phyloP scores from a whole-genome alignment of 345 rosid species.

The Hibiscus syriacus region DNA sequence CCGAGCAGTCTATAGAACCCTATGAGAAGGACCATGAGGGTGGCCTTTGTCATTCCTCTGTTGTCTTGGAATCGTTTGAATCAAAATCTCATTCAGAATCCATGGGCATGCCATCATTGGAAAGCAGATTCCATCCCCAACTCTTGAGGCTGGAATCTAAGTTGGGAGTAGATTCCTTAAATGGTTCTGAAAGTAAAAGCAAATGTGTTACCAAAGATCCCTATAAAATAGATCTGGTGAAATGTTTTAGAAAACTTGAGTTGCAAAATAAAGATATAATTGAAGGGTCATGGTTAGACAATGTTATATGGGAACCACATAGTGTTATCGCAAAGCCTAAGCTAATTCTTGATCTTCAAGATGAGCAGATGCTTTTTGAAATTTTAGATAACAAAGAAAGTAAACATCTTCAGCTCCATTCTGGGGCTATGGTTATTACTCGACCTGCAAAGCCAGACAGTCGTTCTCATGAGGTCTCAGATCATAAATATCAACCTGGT shows the following conservation, averaged over 20 bases:
- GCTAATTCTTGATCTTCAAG: conserved; percentile 89
- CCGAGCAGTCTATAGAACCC: conserved; percentile 18
- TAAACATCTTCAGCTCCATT: conserved; percentile 65
- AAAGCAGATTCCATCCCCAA: conserved; percentile 66
- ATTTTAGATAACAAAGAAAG: conserved; percentile 61
- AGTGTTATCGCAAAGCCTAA: conserved; percentile 44
- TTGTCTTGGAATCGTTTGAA: conserved; percentile 50
- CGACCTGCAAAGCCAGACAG: conserved; percentile 39
- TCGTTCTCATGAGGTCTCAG: conserved; percentile 34
- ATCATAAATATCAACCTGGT: conserved; percentile 44
- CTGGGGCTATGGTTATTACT: conserved; percentile 85
- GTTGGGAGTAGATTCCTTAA: conserved; percentile 28
- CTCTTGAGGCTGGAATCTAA: conserved; percentile 73
- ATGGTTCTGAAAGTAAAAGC: conserved; percentile 18
- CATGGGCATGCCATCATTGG: conserved; percentile 18
- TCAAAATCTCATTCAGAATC: conserved; percentile 26
- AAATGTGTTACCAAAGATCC: conserved; percentile 25
- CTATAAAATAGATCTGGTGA: conserved; percentile 32
- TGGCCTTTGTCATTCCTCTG: conserved; percentile 26
- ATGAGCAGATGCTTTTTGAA: conserved; percentile 92
- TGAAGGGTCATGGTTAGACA: conserved; percentile 80
- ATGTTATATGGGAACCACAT: conserved; percentile 73
- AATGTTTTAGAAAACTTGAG: conserved; percentile 40
- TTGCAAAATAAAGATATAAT: conserved; percentile 49
- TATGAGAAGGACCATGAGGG: conserved; percentile 29